A percentile compares a stretch with the other conserved stretches of the same genome.
These are phyloP conservation scores for Wickerhamiella hasegawae DNA, from an alignment of 805 yeast species.

Conservation along the genomic window DNA sequence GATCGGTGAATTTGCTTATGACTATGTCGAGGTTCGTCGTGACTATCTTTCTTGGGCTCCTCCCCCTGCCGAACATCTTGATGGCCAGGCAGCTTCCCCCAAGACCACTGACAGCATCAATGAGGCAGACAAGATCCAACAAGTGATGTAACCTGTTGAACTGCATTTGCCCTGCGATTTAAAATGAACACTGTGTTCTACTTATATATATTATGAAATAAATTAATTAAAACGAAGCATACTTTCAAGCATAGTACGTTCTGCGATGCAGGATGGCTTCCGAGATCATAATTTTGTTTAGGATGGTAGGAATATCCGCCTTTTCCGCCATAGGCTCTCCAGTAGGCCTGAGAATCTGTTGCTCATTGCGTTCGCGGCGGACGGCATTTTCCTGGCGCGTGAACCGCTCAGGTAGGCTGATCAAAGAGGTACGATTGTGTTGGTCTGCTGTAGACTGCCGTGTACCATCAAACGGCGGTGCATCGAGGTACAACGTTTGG, in stretches of 20 bases:
- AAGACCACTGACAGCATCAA: not conserved
- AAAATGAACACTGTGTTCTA: no score
- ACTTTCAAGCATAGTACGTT: no score
- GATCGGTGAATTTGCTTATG: constrained; percentile 97
- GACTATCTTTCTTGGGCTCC: constrained; percentile 41
- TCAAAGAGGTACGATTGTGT: not conserved
- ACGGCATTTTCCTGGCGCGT: not conserved
- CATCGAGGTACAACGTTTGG: not conserved
- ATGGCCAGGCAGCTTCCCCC: not conserved
- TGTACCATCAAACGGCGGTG: no score
- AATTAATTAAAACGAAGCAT: no score
- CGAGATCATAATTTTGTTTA: no score
- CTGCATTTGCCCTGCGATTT: no score
- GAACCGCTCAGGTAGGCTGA: not conserved
- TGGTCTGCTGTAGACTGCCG: no score
- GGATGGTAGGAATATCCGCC: no score
- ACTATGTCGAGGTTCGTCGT: constrained; percentile 90
- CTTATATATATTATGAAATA: no score
- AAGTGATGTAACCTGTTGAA: not conserved
- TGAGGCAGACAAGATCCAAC: constrained; percentile 3
- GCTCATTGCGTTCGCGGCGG: not conserved
- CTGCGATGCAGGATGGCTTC: no score
- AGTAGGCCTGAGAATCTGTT: no score
- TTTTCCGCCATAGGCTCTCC: no score
- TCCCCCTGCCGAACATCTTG: constrained; percentile 12